A percentile compares a stretch with the other conserved stretches of the same genome.
Evolutionary conservation across 139 green algal species (phyloP).

Genomic region (Deuterostichococcus epilithicus): DNA sequence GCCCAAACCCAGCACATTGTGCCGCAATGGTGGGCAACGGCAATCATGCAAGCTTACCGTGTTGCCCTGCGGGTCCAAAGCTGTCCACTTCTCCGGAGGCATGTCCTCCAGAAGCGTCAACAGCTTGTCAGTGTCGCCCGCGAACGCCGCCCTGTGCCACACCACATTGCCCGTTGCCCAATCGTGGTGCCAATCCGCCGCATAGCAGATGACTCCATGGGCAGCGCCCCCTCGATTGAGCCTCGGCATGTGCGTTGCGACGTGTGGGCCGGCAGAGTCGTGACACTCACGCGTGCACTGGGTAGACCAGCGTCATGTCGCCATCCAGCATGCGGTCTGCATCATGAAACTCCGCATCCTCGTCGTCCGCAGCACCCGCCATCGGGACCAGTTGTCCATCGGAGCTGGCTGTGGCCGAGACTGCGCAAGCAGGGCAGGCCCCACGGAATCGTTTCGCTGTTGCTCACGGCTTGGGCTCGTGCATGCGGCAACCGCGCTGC

Average conservation of each 20-base stretch:
- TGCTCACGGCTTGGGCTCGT: no score
- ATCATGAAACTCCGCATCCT: neutral
- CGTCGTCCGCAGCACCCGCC: neutral
- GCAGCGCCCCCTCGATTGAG: no score
- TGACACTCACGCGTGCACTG: neutral
- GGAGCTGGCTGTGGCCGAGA: no score
- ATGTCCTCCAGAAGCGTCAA: conserved; percentile 12
- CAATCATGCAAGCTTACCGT: conserved; percentile 33
- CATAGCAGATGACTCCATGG: no score
- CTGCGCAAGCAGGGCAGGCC: no score
- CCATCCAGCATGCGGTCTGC: neutral
- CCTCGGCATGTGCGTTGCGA: no score
- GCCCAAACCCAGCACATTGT: neutral
- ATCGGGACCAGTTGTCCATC: no score
- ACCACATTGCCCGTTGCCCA: no score
- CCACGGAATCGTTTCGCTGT: no score
- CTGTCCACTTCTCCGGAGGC: conserved; percentile 8
- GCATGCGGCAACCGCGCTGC: no score
- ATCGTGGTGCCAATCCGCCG: no score
- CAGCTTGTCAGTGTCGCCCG: conserved; percentile 27
- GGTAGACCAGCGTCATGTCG: neutral
- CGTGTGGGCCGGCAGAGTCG: no score
- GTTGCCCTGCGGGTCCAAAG: conserved; percentile 61
- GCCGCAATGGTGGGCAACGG: neutral
- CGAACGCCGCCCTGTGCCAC: conserved; percentile 39